Conservation (phyloP, 2,329 filamentous ascomycete genomes). For the Colletotrichum sp. region DNA sequence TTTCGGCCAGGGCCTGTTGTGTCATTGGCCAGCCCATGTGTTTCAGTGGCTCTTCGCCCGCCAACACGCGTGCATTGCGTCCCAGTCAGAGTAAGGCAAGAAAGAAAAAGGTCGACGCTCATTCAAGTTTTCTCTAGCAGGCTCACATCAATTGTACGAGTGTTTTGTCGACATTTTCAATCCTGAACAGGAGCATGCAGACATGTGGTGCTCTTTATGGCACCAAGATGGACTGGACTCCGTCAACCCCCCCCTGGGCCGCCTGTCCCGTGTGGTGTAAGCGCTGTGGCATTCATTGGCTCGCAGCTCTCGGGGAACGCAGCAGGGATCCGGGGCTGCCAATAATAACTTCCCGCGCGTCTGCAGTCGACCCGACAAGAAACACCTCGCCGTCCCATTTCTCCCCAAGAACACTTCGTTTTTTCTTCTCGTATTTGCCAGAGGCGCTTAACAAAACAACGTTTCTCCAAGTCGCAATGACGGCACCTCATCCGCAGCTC, state of each 20-base stretch:
- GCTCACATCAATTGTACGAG: background rate
- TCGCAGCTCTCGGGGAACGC: background rate
- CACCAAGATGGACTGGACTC: background rate
- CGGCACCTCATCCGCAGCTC: background rate
- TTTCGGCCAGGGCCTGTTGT: background rate
- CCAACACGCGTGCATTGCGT: background rate
- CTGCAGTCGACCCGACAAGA: constrained; percentile 4
- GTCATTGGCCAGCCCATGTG: background rate
- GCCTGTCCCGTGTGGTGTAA: constrained; percentile 11
- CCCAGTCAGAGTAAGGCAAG: background rate
- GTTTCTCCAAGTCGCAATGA: background rate
- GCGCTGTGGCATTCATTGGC: constrained; percentile 19
- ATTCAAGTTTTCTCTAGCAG: background rate
- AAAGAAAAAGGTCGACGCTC: background rate
- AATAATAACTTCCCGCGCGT: constrained; percentile 24
- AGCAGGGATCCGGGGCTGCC: constrained; percentile 10
- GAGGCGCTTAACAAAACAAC: constrained; percentile 16
- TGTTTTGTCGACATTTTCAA: background rate
- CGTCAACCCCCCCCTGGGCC: background rate
- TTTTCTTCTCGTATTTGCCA: background rate
- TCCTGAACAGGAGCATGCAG: background rate
- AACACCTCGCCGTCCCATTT: background rate
- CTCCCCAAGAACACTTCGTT: background rate
- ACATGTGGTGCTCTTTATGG: background rate
- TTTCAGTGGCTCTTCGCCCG: background rate